Evolutionary conservation across 2,329 filamentous ascomycete species (phyloP), one percentile per base, ranked within the genome.

Genomic region (Fusarium mexicanum): DNA sequence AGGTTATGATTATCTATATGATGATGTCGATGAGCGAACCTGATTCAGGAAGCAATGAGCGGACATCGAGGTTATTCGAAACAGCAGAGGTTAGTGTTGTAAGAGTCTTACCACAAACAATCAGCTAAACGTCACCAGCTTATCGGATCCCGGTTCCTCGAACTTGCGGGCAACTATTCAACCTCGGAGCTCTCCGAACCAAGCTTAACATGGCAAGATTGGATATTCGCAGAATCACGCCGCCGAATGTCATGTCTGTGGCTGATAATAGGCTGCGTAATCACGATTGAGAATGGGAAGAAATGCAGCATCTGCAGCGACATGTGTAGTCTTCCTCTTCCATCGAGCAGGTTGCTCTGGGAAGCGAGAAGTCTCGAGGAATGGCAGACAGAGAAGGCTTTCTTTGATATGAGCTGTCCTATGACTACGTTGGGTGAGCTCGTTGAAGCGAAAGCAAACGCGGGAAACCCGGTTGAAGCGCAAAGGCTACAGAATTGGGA

Each of bases 151-250:
- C 66, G 66, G 9, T 73, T 79, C 13, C 64, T 73, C 1, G 35
- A 57, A 0, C 48, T 74, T 8, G 24, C 66, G 1, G 69, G 64
- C 0, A 63, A 14, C 4, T 79, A 69, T 20, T 69, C 73, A 2
- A 60, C 48, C 10, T 70, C 77, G 0, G 78, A 81, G 20, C 7
- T 48, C 5, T 51, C 46, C 2, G 46, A 73, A 14, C 69, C 73
- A 4, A 77, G 76, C 11, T 38, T 20, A 7, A 75, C 68, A 4
- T 82, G 79, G 80, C 68, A 80, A 54, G 74, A 77, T 13, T 82
- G 80, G 79, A 75, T 82, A 10, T 78, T 80, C 33, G 77, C 78
- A 1, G 80, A 82, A 54, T 80, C 80, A 1, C 73, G 80, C 1
- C 73, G 80, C 33, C 67, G 80, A 16, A 67, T 77, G 26, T 64